These are phyloP conservation scores for Pulveroboletus sp. DNA, from an alignment of 768 basidiomycete species.

Conservation along the genomic window DNA sequence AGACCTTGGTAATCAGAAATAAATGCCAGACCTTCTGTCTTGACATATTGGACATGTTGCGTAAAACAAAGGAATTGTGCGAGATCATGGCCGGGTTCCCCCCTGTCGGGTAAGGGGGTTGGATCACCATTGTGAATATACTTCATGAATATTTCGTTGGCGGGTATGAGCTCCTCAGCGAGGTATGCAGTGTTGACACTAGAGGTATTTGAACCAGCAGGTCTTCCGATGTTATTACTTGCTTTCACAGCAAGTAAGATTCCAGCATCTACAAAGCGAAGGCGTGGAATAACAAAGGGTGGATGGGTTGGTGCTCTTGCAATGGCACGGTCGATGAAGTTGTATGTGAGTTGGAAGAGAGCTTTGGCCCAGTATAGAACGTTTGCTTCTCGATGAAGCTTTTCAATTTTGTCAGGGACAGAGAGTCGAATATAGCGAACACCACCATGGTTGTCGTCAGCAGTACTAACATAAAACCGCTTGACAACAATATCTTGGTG, in stretches of 20 bases:
- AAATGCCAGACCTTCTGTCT: not conserved
- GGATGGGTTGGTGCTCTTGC: not conserved
- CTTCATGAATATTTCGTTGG: not conserved
- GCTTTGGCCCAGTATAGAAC: slow-evolving; percentile 11
- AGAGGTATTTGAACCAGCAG: not conserved
- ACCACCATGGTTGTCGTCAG: too few relatives aligned
- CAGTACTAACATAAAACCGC: too few relatives aligned
- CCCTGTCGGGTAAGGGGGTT: not conserved
- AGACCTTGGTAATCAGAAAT: slow-evolving; percentile 13
- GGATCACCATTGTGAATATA: slow-evolving; percentile 7
- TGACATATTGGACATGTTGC: slow-evolving; percentile 8
- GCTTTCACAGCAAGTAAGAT: too few relatives aligned
- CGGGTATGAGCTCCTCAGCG: slow-evolving; percentile 3
- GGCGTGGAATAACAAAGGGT: slow-evolving; percentile 4
- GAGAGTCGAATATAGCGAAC: too few relatives aligned
- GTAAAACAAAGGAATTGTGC: slow-evolving; percentile 5
- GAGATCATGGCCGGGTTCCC: not conserved
- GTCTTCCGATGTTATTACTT: too few relatives aligned
- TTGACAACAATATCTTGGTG: too few relatives aligned
- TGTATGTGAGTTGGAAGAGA: slow-evolving; percentile 2
- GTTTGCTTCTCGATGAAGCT: not conserved
- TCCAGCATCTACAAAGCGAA: slow-evolving; percentile 10
- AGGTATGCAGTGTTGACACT: slow-evolving; percentile 9
- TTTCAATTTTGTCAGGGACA: too few relatives aligned
- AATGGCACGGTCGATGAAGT: slow-evolving; percentile 3